Percentiles rank a stretch among this genome's conserved stretches.
Conservation (phyloP, 208 protist genomes). For the Acanthamoeba divionensis region DNA sequence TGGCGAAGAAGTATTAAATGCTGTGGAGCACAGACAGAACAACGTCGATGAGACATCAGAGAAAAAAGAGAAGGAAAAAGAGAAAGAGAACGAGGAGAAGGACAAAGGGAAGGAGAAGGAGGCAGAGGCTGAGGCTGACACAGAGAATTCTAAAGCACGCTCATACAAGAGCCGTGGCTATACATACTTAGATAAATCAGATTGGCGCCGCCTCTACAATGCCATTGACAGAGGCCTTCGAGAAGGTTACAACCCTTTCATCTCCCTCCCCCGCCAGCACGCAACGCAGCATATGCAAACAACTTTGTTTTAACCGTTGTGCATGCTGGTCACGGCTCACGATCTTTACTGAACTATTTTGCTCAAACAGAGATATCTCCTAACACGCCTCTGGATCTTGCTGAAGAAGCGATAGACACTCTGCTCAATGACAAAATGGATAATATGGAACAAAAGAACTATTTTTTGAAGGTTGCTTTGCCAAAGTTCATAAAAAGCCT, state of each 20-base stretch:
- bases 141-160: background rate
- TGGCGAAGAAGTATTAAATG: no score
- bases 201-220: slow-evolving; percentile 27
- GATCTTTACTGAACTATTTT: background rate
- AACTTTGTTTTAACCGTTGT: no score
- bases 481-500: slow-evolving; percentile 41
- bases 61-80: background rate
- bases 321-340: background rate
- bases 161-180: background rate
- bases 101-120: background rate
- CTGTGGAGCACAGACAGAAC: no score
- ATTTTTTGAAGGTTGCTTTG: background rate
- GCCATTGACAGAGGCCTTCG: slow-evolving; percentile 7
- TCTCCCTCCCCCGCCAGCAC: no score
- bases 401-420: background rate
- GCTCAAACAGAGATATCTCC: background rate
- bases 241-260: slow-evolving; percentile 18
- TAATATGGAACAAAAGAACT: background rate
- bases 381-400: slow-evolving; percentile 15
- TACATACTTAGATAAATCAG: slow-evolving; percentile 12
- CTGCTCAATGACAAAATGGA: background rate
- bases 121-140: background rate
- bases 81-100: background rate
- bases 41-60: background rate
- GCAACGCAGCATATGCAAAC: no score